Conservation (phyloP, 2,329 filamentous ascomycete species). For the Scedosporium minutisporum region DNA sequence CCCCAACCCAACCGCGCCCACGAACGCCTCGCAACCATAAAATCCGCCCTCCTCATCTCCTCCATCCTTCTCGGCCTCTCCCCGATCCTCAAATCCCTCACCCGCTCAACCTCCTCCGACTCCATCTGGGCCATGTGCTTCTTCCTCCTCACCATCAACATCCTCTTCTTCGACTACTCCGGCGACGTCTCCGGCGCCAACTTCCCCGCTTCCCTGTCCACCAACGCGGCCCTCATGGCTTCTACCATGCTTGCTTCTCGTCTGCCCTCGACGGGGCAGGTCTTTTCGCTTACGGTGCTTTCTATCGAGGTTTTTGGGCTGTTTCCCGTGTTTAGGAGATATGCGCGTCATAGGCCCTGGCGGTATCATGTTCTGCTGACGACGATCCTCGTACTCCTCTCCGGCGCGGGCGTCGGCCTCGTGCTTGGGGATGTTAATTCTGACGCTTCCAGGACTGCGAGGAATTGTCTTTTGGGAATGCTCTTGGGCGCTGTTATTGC, state of each 20-base stretch:
- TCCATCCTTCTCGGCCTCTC: conserved; percentile 84
- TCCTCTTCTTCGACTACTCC: conserved; percentile 96
- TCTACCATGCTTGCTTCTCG: conserved; percentile 87
- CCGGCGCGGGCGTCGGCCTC: conserved; percentile 67
- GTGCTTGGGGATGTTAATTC: conserved; percentile 33
- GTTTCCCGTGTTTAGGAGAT: conserved; percentile 93
- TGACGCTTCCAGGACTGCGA: conserved; percentile 24
- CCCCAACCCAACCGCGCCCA: conserved; percentile 31
- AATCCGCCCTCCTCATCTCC: conserved; percentile 88
- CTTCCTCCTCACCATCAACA: conserved; percentile 87
- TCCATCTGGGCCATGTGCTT: conserved; percentile 96
- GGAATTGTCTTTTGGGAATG: conserved; percentile 57
- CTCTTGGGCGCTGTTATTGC: conserved; percentile 66
- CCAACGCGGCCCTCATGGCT: conserved; percentile 93
- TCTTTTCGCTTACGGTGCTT: conserved; percentile 91
- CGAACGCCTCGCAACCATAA: conserved; percentile 65
- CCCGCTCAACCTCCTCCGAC: conserved; percentile 81
- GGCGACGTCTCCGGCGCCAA: conserved; percentile 49
- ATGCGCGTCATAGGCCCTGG: conserved; percentile 75
- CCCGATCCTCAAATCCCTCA: conserved; percentile 94
- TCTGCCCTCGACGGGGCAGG: conserved; percentile 80
- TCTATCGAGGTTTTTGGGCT: conserved; percentile 95
- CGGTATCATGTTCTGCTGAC: conserved; percentile 71
- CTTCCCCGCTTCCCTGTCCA: conserved; percentile 69
- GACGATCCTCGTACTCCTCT: conserved; percentile 63